Evolutionary conservation across 2,329 filamentous ascomycete species (phyloP), one percentile per base, ranked within the genome.

Genomic region (Sclerotinia sclerotiorum): DNA sequence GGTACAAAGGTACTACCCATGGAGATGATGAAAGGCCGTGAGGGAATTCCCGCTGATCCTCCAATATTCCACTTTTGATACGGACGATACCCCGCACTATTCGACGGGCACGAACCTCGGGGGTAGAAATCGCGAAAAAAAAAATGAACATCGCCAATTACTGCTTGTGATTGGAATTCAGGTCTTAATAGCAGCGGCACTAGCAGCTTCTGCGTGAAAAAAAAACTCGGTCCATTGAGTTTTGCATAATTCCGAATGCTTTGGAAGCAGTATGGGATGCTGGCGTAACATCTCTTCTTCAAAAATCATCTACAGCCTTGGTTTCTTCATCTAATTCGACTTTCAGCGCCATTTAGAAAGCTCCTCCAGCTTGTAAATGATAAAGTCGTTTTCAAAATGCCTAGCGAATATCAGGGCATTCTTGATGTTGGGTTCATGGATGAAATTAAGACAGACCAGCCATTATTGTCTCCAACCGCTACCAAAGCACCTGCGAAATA

Each of bases 361-460:
- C 13, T 42, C 39, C 17, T 5, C 46, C 48, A 54, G 39, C 27
- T 32, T 56, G 7, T 48, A 24, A 35, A 66, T 3, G 27, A 39
- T 10, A 49, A 44, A 21, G 11, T 46, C 42, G 21, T 24, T 19
- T 19, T 42, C 17, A 52, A 46, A 52, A 67, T 67, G 65, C 60
- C 67, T 51, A n/a, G 46, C 44, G 54, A 52, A 60, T 65, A 68
- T 27, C 29, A 65, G 60, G 54, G 67, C 54, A 58, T 68, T 15
- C 48, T 68, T 19, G 62, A 65, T n/a, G 44, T 57, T 35, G 62
- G 39, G 13, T 65, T 49, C 15, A 56, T 64, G 61, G 67, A 68
- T 21, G 67, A 57, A 27, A 52, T 58, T 19, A 62, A 66, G 51
- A 51, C 61, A 21, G 69, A 69, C 29, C 44, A 62, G 21, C 44